Base-by-base conservation (phyloP, 352 stramenopile species). In the Pythium rishiriense region DNA sequence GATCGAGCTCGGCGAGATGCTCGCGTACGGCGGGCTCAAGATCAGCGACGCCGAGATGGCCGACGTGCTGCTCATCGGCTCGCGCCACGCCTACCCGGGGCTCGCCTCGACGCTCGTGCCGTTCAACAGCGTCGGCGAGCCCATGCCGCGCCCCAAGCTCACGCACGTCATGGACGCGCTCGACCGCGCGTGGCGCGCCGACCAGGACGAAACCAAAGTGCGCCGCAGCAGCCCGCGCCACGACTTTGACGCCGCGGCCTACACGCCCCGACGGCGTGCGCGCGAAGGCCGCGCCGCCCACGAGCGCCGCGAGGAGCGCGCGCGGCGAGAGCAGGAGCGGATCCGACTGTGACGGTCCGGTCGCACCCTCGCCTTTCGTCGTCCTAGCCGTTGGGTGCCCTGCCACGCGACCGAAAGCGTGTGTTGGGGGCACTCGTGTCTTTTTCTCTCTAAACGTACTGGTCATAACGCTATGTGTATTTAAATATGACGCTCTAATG, bases 11-110 rank as follows among this genome's bases (percentile, higher is more conserved):
- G 41, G 59, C 42, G 59, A 66, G 31, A 66, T 66, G 59, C 59
- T 66, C 12, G 48, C 59, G 37, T 66, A 66, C 39, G 59, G 59
- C 21, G 59, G 59, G 2, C 48, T 66, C 39, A 66, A 59, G 41
- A 54, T 66, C 49, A 66, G 59, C 24, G 59, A 66, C 49, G 49
- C 51, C 28, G 59, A 66, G 29, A 66, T 66, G 49, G 49, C 59
- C 26, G 59, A 66, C 42, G 59, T 66, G 39, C 49, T 66, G 28
- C 59, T 66, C 37, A 58, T 66, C 11, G 59, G 59, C 49, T 52
- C 59, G 3, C 59, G 50, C 39, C 37, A 47, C 11, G 59, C 50
- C 21, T 66, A 66, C 41, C 59, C 59, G 4, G 49, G 59, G 4
- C 31, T 66, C 9, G 59, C 59, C 19, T 46, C 52, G 21, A 54